Base-by-base conservation (phyloP, 768 basidiomycete genomes). In the Russula abietina region DNA sequence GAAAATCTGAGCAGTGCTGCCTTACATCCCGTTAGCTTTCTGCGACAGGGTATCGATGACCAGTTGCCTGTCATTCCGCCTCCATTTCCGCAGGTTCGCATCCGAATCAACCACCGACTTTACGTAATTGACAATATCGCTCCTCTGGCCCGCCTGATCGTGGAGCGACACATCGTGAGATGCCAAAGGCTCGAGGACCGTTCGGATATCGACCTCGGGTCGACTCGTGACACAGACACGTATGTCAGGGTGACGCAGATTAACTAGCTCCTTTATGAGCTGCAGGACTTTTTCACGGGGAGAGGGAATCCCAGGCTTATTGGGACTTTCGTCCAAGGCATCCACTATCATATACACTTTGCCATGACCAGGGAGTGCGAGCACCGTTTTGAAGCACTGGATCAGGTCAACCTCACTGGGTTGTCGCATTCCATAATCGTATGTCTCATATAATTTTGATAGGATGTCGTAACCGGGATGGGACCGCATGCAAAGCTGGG, bases 291-390 rank as follows among this genome's bases (percentile, higher is more conserved):
- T 50, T 52, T 59, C 59, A 8, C 59, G 59, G 4, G 50, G n/a
- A 4, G 59, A 32, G 10, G 50, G 59, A 7, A 24, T 41, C 10
- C 49, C 49, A 45, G 11, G 26, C 5, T 22, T 52, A 17, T 59
- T 43, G 19, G 59, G 59, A 59, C 59, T 45, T 52, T 59, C 59
- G 11, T 52, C 59, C 17, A 59, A 6, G 39, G 50, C 59, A 24
- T 58, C 57, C 12, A 51, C 22, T 6, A 60, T 45, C 32, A 60
- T 32, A 9, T 53, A 60, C 1, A 43, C 26, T 43, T n/a, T 17
- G 9, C 51, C 41, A 26, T 53, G n/a, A 1, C 32, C 14, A n/a
- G 19, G 38, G n/a, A 36, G 12, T 36, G 38, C 12, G 12, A 59
- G 50, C 5, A 53, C 19, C 1, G 33, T 17, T 43, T 43, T 30